Evolutionary conservation across 495 filamentous ascomycete genomes (phyloP), one percentile per base, ranked within the genome.

Genomic region (Penicillium antarcticum): DNA sequence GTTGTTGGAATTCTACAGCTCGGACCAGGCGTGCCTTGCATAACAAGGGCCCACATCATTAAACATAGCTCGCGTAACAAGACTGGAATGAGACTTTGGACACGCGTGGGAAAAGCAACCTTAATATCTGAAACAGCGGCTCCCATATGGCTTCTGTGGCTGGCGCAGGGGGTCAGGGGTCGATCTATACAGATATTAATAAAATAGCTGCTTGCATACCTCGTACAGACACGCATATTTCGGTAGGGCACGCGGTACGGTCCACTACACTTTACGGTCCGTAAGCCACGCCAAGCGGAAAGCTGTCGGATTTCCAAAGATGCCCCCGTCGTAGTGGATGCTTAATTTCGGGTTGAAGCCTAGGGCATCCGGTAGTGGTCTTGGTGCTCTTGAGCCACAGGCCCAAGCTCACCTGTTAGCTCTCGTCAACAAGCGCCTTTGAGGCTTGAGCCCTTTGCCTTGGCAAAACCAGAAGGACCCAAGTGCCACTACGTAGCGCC

Each of bases 21-120:
- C 50, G 53, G 65, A 46, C 65, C 60, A 65, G 53, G 14, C 37
- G 62, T 66, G 56, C 68, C 66, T 71, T 71, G 64, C 68, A 68
- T 69, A 48, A 45, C 51, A 52, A 48, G 35, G 57, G 56, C 26
- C 26, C 26, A 51, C 63, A 54, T 63, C 56, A 48, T 58, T 52
- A 57, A 63, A 60, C 58, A 66, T 66, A 51, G 45, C 58, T 51
- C 29, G 31, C 36, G 45, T 34, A 51, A 42, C 47, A 56, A 58
- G 48, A 50, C 35, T 49, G 54, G 53, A 56, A 60, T 55, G 57
- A 48, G 19, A 29, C 36, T 21, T 19, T 11, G n/a, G 36, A 41
- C 44, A 51, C 56, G 60, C 53, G 57, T 62, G 55, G 60, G 49
- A 64, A 53, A 56, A 58, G 49, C 41, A 62, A 64, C 46, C 50